Base-by-base conservation (phyloP, 345 rosid species). In the Lumnitzera racemosa region DNA sequence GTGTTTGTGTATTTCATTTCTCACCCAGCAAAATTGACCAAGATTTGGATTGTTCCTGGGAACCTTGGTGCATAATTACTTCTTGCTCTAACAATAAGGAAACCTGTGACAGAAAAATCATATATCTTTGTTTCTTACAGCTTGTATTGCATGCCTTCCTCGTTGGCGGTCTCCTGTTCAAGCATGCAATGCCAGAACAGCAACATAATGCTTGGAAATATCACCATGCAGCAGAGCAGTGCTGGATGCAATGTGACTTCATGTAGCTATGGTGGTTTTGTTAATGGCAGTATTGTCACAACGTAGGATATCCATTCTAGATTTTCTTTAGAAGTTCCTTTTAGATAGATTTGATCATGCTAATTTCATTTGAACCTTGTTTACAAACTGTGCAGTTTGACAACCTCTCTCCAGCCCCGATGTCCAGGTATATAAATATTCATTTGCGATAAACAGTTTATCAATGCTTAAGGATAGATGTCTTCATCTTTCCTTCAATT, bases 161-260 rank as follows among this genome's bases (percentile, higher is more conserved):
- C 96, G 23, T 61, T 92, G 67, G 84, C 84, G 5, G 98, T 85
- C 72, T 92, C 98, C 64, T 92, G 98, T 70, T 92, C 98, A 11
- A 92, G 96, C 76, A 82, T 92, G 96, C 88, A 86, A 61, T 92
- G 98, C 70, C 80, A 69, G 61, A 82, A 84, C 53, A 89, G 96
- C 67, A 89, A 85, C 53, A 83, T 82, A 57, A 89, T 89, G 91
- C 76, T 92, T 0, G 98, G 98, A 56, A 92, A 92, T 62, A 71
- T 75, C 29, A 81, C 96, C 1, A 31, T 62, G 62, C 81, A 85
- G 68, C 87, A 79, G 76, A 89, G 79, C 66, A 80, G 85, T 67
- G 96, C 83, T 12, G 98, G 96, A n/a, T 92, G 98, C 74, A 92
- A 81, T 61, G 88, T 92, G 47, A 83, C 89, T 58, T 72, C 96